Percentiles rank a stretch among this genome's conserved stretches.
phyloP scores from a whole-genome alignment of 1,284 basidiomycete genomes.

The Trichosporon asahii region DNA sequence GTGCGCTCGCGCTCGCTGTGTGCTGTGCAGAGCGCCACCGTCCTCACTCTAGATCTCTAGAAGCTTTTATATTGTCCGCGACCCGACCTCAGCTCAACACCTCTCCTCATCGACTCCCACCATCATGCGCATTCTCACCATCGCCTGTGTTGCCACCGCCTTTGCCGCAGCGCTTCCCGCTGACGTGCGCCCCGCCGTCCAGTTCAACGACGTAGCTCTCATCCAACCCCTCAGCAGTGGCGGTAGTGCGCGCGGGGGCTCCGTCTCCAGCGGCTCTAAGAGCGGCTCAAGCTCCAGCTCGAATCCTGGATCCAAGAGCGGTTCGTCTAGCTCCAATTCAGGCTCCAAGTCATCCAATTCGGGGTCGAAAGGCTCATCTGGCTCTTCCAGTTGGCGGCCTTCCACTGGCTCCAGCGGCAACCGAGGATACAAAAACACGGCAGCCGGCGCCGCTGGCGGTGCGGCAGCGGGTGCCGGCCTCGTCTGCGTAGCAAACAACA shows the following conservation, averaged over 20 bases:
- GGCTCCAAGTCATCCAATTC: too few species aligned
- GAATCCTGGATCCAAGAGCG: neutral
- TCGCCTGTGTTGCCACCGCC: neutral
- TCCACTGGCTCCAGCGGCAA: neutral
- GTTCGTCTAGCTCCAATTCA: neutral
- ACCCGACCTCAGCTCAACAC: neutral
- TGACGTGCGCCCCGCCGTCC: neutral
- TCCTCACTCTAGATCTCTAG: neutral
- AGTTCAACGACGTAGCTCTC: neutral
- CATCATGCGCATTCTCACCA: neutral
- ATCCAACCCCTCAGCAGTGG: neutral
- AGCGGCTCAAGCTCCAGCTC: neutral
- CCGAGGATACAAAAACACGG: too few species aligned
- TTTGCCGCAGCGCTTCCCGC: neutral
- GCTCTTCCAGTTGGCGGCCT: neutral
- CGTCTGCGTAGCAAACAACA: neutral
- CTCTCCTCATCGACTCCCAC: neutral
- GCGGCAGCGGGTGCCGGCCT: neutral
- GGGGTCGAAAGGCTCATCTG: neutral
- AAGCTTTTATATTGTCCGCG: neutral
- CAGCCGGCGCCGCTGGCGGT: too few species aligned
- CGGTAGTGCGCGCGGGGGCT: too few species aligned
- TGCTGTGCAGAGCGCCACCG: too few species aligned
- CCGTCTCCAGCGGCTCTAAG: neutral
- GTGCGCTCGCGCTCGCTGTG: neutral